Base-by-base conservation (phyloP, 495 filamentous ascomycete genomes). In the Umbilicaria muhlenbergii region DNA sequence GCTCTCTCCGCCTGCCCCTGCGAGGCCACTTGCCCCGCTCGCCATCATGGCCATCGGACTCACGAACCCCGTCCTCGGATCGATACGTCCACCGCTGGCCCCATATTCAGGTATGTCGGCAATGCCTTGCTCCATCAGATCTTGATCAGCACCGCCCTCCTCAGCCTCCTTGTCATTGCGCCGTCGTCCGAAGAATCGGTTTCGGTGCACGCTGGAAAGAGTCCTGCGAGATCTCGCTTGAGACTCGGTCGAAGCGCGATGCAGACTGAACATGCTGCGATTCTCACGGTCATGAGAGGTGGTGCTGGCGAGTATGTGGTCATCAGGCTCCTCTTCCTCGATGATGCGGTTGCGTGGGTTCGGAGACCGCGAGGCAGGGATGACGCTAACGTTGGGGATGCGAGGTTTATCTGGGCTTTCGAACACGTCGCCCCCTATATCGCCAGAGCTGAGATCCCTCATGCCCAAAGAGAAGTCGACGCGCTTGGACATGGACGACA, bases 401-500 rank as follows among this genome's bases (percentile, higher is more conserved):
- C 58, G 62, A 16, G 46, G 46, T 11, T 54, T 48, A 39, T 33
- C 41, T 41, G 59, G 65, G 45, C 76, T 73, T 43, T 79, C 75
- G 51, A 75, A 82, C 3, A 86, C 70, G 50, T 88, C 82, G 40
- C 74, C 79, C 54, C 75, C 73, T 31, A 79, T 54, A 48, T 82
- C 80, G 32, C 64, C 69, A 10, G 73, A 66, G 11, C 67, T 65
- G 17, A 81, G 61, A 44, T 71, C 67, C 32, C 64, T 66, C 63
- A 83, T 80, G 19, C 82, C 82, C 5, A 85, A 66, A 5, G 80
- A 82, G 60, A 86, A 86, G 52, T 86, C 83, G 24, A 84, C 77
- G 21, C 80, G 77, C 34, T 76, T 77, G 39, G 66, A 67, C 58
- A 77, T 73, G 12, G 54, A 51, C 1, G 69, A 65, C 16, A 70